A percentile compares a stretch with the other conserved stretches of the same genome.
Conservation (phyloP, 441 rosid species). For the Metrosideros polymorpha region DNA sequence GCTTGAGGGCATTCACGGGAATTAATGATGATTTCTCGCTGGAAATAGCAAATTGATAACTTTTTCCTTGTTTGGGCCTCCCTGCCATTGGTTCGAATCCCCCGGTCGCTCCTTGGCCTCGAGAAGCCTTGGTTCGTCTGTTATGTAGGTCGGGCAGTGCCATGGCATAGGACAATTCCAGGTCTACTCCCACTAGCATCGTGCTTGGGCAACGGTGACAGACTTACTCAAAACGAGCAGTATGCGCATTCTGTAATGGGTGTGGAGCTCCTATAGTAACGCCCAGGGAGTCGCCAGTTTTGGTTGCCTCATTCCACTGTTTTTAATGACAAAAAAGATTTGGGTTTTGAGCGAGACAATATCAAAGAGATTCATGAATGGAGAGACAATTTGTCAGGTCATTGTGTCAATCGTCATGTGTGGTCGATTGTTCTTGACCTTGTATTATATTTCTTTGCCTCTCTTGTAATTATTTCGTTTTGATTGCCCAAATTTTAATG, state of each 20-base stretch:
- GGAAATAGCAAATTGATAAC: background rate
- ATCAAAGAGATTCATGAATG: background rate
- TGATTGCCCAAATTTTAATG: background rate
- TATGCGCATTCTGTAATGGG: background rate
- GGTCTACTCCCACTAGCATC: background rate
- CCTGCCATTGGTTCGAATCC: background rate
- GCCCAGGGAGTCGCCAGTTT: rapidly evolving
- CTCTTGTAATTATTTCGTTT: background rate
- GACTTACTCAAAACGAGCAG: background rate
- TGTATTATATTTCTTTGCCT: background rate
- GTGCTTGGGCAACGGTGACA: rapidly evolving
- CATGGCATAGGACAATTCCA: background rate
- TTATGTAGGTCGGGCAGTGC: background rate
- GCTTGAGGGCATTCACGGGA: background rate
- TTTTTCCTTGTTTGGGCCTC: background rate
- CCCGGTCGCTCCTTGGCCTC: no score
- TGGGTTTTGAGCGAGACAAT: background rate
- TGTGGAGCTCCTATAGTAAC: background rate
- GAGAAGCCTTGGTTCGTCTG: background rate
- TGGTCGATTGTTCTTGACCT: rapidly evolving
- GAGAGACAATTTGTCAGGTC: background rate
- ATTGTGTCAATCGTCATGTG: background rate
- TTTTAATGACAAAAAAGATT: background rate
- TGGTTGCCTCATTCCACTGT: background rate
- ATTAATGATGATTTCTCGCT: background rate